Conservation (phyloP, 2,329 filamentous ascomycete species). For the Juglanconis oblonga region DNA sequence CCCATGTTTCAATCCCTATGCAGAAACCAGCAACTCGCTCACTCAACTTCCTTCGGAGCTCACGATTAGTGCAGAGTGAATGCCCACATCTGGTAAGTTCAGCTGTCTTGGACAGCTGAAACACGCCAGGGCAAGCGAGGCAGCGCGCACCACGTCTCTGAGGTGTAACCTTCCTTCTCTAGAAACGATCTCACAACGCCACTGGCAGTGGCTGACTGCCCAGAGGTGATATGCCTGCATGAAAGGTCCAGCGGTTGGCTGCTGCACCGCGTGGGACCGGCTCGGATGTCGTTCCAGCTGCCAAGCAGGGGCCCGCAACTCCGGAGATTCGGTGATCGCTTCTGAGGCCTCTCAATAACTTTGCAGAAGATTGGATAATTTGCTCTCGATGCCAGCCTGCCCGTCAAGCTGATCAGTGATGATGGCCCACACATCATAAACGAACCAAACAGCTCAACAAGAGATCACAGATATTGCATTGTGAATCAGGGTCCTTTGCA, state of each 20-base stretch:
- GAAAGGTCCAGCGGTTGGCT: not conserved
- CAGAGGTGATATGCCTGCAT: not conserved
- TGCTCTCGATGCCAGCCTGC: too few relatives aligned
- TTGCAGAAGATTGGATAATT: too few relatives aligned
- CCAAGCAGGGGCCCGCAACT: too few relatives aligned
- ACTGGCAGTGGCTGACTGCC: not conserved
- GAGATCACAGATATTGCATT: not conserved
- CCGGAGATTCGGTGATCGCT: too few relatives aligned
- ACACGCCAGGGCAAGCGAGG: not conserved
- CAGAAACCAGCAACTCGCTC: too few relatives aligned
- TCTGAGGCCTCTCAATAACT: too few relatives aligned
- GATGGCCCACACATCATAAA: not conserved
- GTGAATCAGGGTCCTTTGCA: not conserved
- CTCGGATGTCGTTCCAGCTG: too few relatives aligned
- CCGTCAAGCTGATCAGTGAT: too few relatives aligned
- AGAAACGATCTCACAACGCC: not conserved
- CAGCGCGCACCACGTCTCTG: not conserved
- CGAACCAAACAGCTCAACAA: not conserved
- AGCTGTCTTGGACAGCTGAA: conserved; percentile 2
- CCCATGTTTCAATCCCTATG: too few relatives aligned
- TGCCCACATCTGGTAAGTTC: not conserved
- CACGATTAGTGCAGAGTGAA: too few relatives aligned
- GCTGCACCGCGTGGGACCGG: not conserved
- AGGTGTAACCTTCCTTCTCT: not conserved
- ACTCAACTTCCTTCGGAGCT: too few relatives aligned